phyloP scores from a whole-genome alignment of 805 yeast species.

The Wickerhamiella lipophila region DNA sequence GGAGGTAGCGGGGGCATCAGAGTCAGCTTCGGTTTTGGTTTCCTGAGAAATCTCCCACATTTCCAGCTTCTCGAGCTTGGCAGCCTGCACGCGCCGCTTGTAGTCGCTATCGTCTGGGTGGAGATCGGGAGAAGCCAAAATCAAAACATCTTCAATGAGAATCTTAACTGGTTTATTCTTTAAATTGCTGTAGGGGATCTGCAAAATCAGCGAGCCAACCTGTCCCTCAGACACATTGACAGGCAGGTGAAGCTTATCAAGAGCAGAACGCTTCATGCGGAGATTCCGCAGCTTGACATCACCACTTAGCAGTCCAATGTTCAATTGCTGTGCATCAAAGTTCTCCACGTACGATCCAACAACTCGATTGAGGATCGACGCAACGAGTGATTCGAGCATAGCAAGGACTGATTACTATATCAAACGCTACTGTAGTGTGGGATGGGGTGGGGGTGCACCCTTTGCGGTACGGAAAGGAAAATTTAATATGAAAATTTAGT shows the following conservation, averaged over 20 bases:
- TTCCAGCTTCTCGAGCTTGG: slow-evolving; percentile 56
- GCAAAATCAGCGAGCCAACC: slow-evolving; percentile 75
- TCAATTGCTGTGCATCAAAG: slow-evolving; percentile 88
- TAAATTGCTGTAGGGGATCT: slow-evolving; percentile 93
- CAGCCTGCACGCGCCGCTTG: slow-evolving; percentile 47
- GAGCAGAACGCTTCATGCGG: slow-evolving; percentile 70
- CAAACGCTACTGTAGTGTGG: background rate
- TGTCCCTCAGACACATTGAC: slow-evolving; percentile 81
- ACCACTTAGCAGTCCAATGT: slow-evolving; percentile 96
- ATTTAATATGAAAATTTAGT: too few relatives aligned
- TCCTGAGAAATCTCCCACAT: slow-evolving; percentile 37
- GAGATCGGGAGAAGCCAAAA: slow-evolving; percentile 66
- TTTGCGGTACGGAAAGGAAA: background rate
- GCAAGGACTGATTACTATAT: slow-evolving; percentile 2
- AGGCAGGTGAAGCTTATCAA: slow-evolving; percentile 78
- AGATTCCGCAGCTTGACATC: slow-evolving; percentile 78
- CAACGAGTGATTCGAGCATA: slow-evolving; percentile 35
- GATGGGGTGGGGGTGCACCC: background rate
- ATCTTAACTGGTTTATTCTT: slow-evolving; percentile 87
- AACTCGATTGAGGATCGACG: slow-evolving; percentile 33
- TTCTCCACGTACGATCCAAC: slow-evolving; percentile 62
- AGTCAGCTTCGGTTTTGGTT: slow-evolving; percentile 26
- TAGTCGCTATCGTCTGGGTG: slow-evolving; percentile 47
- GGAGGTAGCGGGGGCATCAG: slow-evolving; percentile 28
- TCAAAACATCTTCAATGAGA: slow-evolving; percentile 69